Evolutionary conservation across 2,329 filamentous ascomycete genomes (phyloP).

Genomic region (Elsinoe ampelina): DNA sequence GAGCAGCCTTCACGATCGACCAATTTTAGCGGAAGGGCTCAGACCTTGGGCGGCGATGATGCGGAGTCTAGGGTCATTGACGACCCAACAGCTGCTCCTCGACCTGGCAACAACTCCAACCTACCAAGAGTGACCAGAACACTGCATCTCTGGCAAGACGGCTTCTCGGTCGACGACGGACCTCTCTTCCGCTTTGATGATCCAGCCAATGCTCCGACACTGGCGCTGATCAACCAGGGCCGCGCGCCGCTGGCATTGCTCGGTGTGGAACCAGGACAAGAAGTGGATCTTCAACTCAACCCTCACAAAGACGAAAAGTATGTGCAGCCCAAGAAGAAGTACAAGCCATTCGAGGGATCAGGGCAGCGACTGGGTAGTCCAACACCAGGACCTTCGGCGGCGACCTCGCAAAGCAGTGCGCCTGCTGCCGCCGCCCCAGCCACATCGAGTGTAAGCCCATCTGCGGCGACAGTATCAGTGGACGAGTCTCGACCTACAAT

Average conservation of each 20-base stretch:
- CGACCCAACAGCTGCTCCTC: constrained; percentile 41
- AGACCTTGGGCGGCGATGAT: constrained; percentile 71
- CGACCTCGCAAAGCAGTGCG: constrained; percentile 20
- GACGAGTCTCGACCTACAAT: constrained; percentile 60
- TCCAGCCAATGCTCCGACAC: constrained; percentile 59
- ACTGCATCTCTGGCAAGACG: constrained; percentile 73
- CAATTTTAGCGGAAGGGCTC: constrained; percentile 59
- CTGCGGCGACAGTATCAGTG: constrained; percentile 39
- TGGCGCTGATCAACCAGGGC: constrained; percentile 67
- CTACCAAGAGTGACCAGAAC: constrained; percentile 51
- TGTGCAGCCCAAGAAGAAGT: constrained; percentile 61
- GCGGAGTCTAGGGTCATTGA: constrained; percentile 59
- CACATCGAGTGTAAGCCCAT: constrained; percentile 23
- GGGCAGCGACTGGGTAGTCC: constrained; percentile 70
- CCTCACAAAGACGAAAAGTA: constrained; percentile 69
- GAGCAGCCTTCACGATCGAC: constrained; percentile 31
- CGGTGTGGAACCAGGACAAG: constrained; percentile 64
- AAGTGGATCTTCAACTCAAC: constrained; percentile 67
- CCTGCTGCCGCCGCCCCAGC: constrained; percentile 28
- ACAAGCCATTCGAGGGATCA: constrained; percentile 63
- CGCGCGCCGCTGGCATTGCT: constrained; percentile 69
- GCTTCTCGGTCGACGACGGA: constrained; percentile 78
- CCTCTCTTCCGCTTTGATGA: constrained; percentile 70
- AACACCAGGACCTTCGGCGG: constrained; percentile 52
- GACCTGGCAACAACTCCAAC: constrained; percentile 15